A percentile compares a stretch with the other conserved stretches of the same genome.
phyloP scores from a whole-genome alignment of 2,329 filamentous ascomycete genomes.

The Ascochyta clinopodiicola region DNA sequence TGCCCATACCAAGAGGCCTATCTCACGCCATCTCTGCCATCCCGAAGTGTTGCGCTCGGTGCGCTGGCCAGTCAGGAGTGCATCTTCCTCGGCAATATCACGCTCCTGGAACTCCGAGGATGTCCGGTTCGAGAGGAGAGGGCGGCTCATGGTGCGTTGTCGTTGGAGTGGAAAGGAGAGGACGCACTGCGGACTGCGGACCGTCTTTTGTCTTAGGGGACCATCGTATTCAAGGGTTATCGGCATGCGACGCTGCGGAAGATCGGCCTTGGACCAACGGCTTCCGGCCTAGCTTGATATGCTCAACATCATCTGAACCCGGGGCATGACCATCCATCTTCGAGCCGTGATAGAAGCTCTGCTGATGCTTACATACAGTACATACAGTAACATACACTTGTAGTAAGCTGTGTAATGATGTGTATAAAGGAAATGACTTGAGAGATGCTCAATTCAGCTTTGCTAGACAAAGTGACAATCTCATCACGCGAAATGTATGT shows the following conservation, averaged over 20 bases:
- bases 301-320: conserved; percentile 18
- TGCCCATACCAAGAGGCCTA: conserved; percentile 82
- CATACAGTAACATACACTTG: not conserved
- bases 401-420: not conserved
- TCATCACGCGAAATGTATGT: too few relatives aligned
- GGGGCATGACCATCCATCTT: conserved; percentile 14
- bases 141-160: conserved; percentile 44
- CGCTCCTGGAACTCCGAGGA: conserved; percentile 61
- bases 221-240: conserved; percentile 16
- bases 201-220: not conserved
- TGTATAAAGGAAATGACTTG: not conserved
- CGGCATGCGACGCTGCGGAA: conserved; percentile 8
- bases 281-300: conserved; percentile 16
- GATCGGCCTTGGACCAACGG: conserved; percentile 21
- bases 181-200: conserved; percentile 8
- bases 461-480: not conserved
- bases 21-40: conserved; percentile 72
- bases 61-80: conserved; percentile 64
- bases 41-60: conserved; percentile 31
- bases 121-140: conserved; percentile 61
- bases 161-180: conserved; percentile 17
- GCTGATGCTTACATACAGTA: too few relatives aligned
- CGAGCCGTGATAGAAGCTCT: too few relatives aligned
- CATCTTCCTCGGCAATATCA: conserved; percentile 67
- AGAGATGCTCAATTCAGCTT: not conserved